Evolutionary conservation across 805 yeast genomes (phyloP), one percentile per base, ranked within the genome.

Genomic region (Candida incommunis): DNA sequence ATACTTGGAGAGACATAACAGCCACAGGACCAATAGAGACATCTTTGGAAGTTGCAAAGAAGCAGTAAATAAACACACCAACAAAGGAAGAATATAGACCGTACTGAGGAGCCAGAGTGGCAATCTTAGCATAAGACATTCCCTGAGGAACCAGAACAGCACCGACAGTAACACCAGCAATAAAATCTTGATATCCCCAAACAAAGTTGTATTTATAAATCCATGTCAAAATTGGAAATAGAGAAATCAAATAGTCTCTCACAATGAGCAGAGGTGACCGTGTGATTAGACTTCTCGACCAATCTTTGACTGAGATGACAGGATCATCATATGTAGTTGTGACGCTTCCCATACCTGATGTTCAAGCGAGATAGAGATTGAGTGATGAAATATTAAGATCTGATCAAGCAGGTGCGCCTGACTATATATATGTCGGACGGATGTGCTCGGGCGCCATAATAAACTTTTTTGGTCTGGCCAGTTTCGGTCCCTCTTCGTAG

Each of bases 21-120:
- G 96, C 96, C 29, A 88, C 96, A 9, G 96, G 96, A 23, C 96
- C 96, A 55, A 88, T 87, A 49, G 94, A 82, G 31, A 88, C 95
- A 69, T 88, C 96, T 63, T 88, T 88, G 22, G 94, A 82, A 13
- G 96, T 88, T 13, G 96, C 96, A 64, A 88, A 88, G 55, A 88
- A 74, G 43, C 94, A 81, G 62, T 88, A 88, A 44, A 82, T 75
- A 57, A 86, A 73, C 11, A 87, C 94, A 58, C 96, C 96, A 41
- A 88, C 80, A 57, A 88, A 88, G 0, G 94, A 83, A 13, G 96
- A 84, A 64, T 88, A 88, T 41, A 88, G 72, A 43, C 96, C 96
- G 55, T 79, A 88, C 61, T 87, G 81, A 3, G 95, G 77, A 3
- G 78, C 69, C 49, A 88, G 71, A 3, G 82, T 78, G 3, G 96